Evolutionary conservation across 140 eudicot genomes (phyloP).

Genomic region (Bidens hawaiensis): DNA sequence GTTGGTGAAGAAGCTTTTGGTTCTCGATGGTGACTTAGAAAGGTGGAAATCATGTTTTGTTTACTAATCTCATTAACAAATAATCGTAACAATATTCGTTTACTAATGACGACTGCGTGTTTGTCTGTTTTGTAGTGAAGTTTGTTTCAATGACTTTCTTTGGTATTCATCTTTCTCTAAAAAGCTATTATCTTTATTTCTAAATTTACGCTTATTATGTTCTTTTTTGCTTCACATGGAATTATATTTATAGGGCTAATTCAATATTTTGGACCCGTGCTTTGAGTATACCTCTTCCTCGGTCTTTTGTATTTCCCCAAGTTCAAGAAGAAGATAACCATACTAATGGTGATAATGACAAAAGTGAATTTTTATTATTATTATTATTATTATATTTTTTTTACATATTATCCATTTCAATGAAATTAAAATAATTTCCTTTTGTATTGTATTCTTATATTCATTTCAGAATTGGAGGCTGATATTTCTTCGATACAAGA

Average conservation of each 20-base stretch:
- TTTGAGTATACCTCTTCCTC: slow-evolving; percentile 85
- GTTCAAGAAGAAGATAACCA: slow-evolving; percentile 44
- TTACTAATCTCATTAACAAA: neutral
- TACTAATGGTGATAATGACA: slow-evolving; percentile 28
- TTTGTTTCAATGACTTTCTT: slow-evolving; percentile 74
- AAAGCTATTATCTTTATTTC: slow-evolving; percentile 4
- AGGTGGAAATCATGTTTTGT: slow-evolving; percentile 40
- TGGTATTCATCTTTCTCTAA: slow-evolving; percentile 51
- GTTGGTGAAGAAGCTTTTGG: slow-evolving; percentile 62
- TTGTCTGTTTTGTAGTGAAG: slow-evolving; percentile 65
- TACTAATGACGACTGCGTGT: neutral
- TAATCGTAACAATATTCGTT: neutral
- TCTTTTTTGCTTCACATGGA: neutral
- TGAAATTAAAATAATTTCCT: neutral
- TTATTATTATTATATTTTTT: no score
- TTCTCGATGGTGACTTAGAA: slow-evolving; percentile 66
- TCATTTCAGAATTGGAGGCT: slow-evolving; percentile 30
- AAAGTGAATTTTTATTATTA: slow-evolving; percentile 33
- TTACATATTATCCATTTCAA: neutral
- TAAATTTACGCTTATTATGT: neutral
- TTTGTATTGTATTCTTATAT: slow-evolving; percentile 3
- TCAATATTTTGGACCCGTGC: slow-evolving; percentile 99
- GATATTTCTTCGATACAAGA: slow-evolving; percentile 34
- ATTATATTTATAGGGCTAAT: slow-evolving; percentile 70
- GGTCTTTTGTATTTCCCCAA: slow-evolving; percentile 59